Base-by-base conservation (phyloP, 768 basidiomycete genomes). In the Tephrocybe sp. region DNA sequence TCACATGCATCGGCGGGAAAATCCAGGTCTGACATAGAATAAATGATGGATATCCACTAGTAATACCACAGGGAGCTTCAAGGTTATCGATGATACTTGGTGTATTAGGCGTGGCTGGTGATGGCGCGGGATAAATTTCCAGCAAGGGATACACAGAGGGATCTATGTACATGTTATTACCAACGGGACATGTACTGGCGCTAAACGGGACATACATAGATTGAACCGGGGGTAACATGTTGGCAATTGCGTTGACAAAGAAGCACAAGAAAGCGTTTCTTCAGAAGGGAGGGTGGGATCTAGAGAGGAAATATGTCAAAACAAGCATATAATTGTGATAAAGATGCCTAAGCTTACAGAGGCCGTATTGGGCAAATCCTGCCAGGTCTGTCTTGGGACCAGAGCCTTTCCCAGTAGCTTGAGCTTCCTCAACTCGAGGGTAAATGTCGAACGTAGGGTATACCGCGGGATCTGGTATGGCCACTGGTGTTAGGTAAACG, bases 381-480 rank as follows among this genome's bases (percentile, higher is more conserved):
- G n/a, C 12, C 8, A 33, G 9, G 10, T 33, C 32, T 4, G 6
- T 17, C 6, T 47, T 36, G 4, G 26, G 23, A 23, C 11, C 16
- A 44, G 10, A 34, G 34, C 14, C n/a, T 16, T 39, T 3, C 9
- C 6, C 31, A 13, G 11, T 38, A 1, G 34, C 22, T 13, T 4
- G 26, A 26, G n/a, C 4, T 19, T 35, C 5, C 6, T 35, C 34
- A 19, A 32, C 38, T 6, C 52, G 51, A 43, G 72, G 69, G 58
- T 74, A 76, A 47, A 74, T 62, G 47, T 68, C 52, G 49, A 74
- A 66, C 49, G 65, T 51, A 20, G 74, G 72, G 55, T 74, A 75
- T 35, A 64, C 50, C 22, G 59, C 36, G 20, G 66, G 61, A 54
- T 70, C 71, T 69, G 3, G 39, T 32, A 13, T 30, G 23, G 19